Conservation (phyloP, 2,329 filamentous ascomycete genomes). For the Botryotinia globosa region DNA sequence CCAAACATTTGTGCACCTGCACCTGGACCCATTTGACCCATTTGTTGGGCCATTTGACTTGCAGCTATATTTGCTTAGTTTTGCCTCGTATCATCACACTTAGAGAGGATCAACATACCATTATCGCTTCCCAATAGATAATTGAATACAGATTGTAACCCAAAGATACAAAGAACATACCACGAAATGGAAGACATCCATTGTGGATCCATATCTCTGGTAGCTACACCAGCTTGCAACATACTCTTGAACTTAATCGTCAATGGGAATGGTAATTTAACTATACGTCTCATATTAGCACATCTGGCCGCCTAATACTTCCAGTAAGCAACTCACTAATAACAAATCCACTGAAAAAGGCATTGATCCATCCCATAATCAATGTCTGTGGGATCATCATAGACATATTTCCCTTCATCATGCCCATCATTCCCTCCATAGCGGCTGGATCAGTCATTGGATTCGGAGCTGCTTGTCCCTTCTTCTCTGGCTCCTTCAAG, state of each 20-base stretch:
- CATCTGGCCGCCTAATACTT: no score
- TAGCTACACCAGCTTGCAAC: constrained; percentile 95
- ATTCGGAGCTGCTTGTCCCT: constrained; percentile 85
- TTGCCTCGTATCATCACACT: not conserved
- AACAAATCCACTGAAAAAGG: constrained; percentile 97
- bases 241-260: constrained; percentile 99
- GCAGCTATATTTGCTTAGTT: constrained; percentile 59
- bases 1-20: constrained; percentile 71
- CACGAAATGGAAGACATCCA: constrained; percentile 99
- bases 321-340: constrained; percentile 66
- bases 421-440: constrained; percentile 99
- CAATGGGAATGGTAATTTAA: constrained; percentile 95
- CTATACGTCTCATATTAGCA: constrained; percentile 43
- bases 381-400: constrained; percentile 99
- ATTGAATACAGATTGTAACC: constrained; percentile 93
- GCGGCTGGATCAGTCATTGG: constrained; percentile 92
- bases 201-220: constrained; percentile 90
- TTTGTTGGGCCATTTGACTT: constrained; percentile 84
- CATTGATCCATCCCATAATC: constrained; percentile 99
- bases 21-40: constrained; percentile 70
- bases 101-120: constrained; percentile 55
- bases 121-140: constrained; percentile 96
- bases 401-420: constrained; percentile 99
- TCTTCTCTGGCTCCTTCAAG: constrained; percentile 81
- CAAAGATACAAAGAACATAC: constrained; percentile 98